Evolutionary conservation across 495 filamentous ascomycete species (phyloP).

Genomic region (Penicillium alfredii): DNA sequence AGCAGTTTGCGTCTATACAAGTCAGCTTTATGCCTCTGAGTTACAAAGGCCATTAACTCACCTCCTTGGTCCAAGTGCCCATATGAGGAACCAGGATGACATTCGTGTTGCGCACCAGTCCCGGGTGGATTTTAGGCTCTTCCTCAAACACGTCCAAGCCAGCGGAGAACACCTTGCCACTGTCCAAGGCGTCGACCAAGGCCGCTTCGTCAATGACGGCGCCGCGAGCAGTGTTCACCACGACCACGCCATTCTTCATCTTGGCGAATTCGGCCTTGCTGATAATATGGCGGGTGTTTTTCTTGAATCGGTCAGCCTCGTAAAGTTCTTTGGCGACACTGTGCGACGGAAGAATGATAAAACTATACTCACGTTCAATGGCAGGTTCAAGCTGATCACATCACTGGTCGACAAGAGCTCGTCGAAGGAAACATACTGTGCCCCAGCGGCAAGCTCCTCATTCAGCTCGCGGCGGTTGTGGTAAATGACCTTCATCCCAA

Average conservation of each 20-base stretch:
- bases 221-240: slow-evolving; percentile 67
- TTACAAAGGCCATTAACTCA: slow-evolving; percentile 23
- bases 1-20: slow-evolving; percentile 46
- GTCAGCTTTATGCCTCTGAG: slow-evolving; percentile 4
- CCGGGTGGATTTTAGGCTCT: slow-evolving; percentile 60
- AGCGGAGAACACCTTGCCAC: slow-evolving; percentile 52
- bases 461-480: slow-evolving; percentile 55
- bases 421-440: slow-evolving; percentile 64
- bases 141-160: slow-evolving; percentile 68
- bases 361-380: slow-evolving; percentile 56
- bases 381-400: slow-evolving; percentile 71
- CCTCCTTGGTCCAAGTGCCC: slow-evolving; percentile 63
- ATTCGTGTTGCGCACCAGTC: slow-evolving; percentile 52
- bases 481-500: slow-evolving; percentile 65
- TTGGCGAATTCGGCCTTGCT: slow-evolving; percentile 53
- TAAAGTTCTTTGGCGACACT: background rate
- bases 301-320: slow-evolving; percentile 29
- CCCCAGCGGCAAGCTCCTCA: slow-evolving; percentile 51
- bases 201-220: slow-evolving; percentile 68
- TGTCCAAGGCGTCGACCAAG: slow-evolving; percentile 56
- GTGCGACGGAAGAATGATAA: background rate
- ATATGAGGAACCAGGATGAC: slow-evolving; percentile 63
- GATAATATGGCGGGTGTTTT: slow-evolving; percentile 62
- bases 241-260: slow-evolving; percentile 67
- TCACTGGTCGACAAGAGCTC: slow-evolving; percentile 60